phyloP scores from a whole-genome alignment of 2,329 filamentous ascomycete species.

The Annulohypoxylon truncatum region DNA sequence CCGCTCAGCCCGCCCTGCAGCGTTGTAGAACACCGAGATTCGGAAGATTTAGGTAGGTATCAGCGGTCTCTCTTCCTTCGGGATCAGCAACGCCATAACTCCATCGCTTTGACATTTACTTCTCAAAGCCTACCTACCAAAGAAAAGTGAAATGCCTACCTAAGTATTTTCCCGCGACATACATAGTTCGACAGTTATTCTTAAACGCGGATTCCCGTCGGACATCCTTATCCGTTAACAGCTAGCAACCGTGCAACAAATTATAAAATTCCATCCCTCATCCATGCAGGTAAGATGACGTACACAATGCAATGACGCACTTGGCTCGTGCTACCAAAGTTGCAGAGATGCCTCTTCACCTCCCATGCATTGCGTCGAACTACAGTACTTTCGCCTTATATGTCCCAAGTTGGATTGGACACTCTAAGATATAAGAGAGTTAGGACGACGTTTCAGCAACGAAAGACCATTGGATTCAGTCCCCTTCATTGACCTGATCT shows the following conservation, averaged over 20 bases:
- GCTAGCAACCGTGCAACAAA: constrained; percentile 19
- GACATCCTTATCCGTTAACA: constrained; percentile 29
- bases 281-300: constrained; percentile 41
- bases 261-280: constrained; percentile 31
- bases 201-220: constrained; percentile 13
- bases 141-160: neutral
- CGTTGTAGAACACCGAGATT: neutral
- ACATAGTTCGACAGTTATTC: neutral
- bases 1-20: neutral
- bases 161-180: neutral
- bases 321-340: constrained; percentile 23
- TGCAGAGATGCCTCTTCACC: constrained; percentile 2
- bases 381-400: constrained; percentile 3
- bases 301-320: constrained; percentile 41
- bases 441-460: neutral
- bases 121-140: neutral
- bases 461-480: neutral
- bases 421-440: neutral
- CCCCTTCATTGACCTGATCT: neutral
- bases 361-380: constrained; percentile 28
- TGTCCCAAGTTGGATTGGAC: constrained; percentile 1
- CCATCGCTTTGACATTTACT: neutral
- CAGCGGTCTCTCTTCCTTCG: neutral
- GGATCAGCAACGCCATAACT: neutral
- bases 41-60: constrained; percentile 2